These are phyloP conservation scores for Tremella yokohamensis DNA, from an alignment of 768 basidiomycete genomes.

Conservation along the genomic window DNA sequence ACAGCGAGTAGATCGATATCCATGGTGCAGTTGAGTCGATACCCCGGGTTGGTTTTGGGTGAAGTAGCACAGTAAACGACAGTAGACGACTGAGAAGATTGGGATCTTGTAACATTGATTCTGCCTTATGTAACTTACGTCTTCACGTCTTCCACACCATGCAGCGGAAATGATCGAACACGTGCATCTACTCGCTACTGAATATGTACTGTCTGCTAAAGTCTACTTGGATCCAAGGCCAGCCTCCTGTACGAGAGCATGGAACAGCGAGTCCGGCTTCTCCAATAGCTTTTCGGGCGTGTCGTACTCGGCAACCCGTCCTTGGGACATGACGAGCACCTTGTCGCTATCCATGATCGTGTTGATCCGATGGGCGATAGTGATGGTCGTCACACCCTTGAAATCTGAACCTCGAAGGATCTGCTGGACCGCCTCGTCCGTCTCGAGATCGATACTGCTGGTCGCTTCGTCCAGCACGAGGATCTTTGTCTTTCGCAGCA, in stretches of 20 bases:
- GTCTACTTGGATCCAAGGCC: conserved; percentile 21
- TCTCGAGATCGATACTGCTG: conserved; percentile 84
- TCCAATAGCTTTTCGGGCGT: conserved; percentile 63
- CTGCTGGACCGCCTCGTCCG: conserved; percentile 80
- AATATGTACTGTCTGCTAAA: not conserved
- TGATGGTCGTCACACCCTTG: conserved; percentile 72
- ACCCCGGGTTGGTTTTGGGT: no score
- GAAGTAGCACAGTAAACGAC: no score
- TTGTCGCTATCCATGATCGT: conserved; percentile 74
- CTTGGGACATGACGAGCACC: conserved; percentile 75
- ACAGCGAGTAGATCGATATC: conserved; percentile 1
- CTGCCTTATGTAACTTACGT: no score
- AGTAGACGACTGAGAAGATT: no score
- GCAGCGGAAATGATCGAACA: no score
- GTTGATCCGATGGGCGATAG: conserved; percentile 52
- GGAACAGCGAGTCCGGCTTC: conserved; percentile 48
- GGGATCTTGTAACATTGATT: no score
- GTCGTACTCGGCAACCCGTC: conserved; percentile 80
- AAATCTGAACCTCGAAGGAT: conserved; percentile 80
- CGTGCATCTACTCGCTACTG: no score
- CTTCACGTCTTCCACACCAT: no score
- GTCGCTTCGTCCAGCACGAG: conserved; percentile 91
- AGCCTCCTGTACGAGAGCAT: conserved; percentile 38
- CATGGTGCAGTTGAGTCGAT: no score
- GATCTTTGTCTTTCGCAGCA: conserved; percentile 78